Evolutionary conservation across 2,329 filamentous ascomycete species (phyloP), one percentile per base, ranked within the genome.

Genomic region (Hypocreales sp.): DNA sequence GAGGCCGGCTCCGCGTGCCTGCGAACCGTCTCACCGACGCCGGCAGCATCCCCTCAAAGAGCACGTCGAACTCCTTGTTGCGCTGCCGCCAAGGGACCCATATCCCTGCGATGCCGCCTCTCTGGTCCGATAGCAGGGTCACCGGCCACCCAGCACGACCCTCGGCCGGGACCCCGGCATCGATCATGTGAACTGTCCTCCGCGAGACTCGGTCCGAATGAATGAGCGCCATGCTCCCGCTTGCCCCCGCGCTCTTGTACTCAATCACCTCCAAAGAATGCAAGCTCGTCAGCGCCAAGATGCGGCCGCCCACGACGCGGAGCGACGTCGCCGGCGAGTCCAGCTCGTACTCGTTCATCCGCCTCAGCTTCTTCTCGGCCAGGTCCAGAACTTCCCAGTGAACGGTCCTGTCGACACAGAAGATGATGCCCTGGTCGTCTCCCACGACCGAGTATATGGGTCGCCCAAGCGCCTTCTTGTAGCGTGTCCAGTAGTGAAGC

Each of bases 241-340:
- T 48, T n/a, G n/a, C n/a, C 30, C 34, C 56, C 32, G 42, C 51
- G 28, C 40, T 55, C 42, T 41, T 53, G 34, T 56, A 59, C 43
- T 62, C 63, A 32, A 75, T 51, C 2, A 75, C 48, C 32, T 69
- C 51, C 3, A 76, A 40, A 2, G 72, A 76, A 36, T 75, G 64
- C 10, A 48, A 44, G 4, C 44, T 47, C 1, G 69, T 74, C 25
- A 73, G 45, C 0, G 58, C 69, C 21, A 66, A 50, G 7, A 67
- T 50, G 28, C 57, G 61, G 22, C 56, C 53, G 20, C 62, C 51
- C 13, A 57, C 51, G 10, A 69, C 53, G 14, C 50, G 46, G 27
- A 74, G 48, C 22, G 56, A 55, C 1, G 54, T 59, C 4, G 65
- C 69, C 1, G 61, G 55, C 1, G 71, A 75, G 18, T 60, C 58